phyloP scores from a whole-genome alignment of 2,329 filamentous ascomycete genomes.

The Fusarium succisae region DNA sequence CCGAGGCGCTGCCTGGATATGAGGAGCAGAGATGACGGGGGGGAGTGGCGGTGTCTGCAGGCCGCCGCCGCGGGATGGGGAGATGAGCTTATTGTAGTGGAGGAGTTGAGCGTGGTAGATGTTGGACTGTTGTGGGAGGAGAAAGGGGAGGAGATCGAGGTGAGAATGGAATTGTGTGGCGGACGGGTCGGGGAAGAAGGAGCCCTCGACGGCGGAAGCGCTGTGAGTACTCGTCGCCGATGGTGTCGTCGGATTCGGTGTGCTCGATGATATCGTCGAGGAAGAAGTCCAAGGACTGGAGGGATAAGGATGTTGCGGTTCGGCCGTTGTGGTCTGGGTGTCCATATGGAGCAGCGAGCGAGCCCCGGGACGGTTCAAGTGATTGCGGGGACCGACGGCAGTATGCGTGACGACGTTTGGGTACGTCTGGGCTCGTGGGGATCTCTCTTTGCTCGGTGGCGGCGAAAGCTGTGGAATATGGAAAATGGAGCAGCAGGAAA shows the following conservation, averaged over 20 bases:
- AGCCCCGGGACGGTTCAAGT: constrained; percentile 42
- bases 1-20: constrained; percentile 65
- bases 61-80: constrained; percentile 64
- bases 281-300: constrained; percentile 45
- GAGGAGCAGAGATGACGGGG: constrained; percentile 64
- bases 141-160: constrained; percentile 65
- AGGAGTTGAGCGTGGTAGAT: constrained; percentile 70
- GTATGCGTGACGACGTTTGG: constrained; percentile 35
- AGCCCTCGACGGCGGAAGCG: constrained; percentile 45
- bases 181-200: constrained; percentile 44
- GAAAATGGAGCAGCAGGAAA: constrained; percentile 21
- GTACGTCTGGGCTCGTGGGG: constrained; percentile 28
- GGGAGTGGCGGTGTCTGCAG: constrained; percentile 65
- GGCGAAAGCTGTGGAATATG: constrained; percentile 29
- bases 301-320: constrained; percentile 52
- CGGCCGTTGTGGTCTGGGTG: constrained; percentile 50
- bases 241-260: constrained; percentile 39
- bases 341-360: constrained; percentile 51
- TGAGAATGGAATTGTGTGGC: constrained; percentile 52
- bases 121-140: constrained; percentile 67
- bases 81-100: constrained; percentile 73
- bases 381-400: constrained; percentile 38
- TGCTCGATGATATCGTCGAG: constrained; percentile 42
- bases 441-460: constrained; percentile 25
- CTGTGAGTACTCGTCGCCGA: constrained; percentile 41